phyloP scores from a whole-genome alignment of 2,329 filamentous ascomycete genomes.

The Trichoderma endophyticum region DNA sequence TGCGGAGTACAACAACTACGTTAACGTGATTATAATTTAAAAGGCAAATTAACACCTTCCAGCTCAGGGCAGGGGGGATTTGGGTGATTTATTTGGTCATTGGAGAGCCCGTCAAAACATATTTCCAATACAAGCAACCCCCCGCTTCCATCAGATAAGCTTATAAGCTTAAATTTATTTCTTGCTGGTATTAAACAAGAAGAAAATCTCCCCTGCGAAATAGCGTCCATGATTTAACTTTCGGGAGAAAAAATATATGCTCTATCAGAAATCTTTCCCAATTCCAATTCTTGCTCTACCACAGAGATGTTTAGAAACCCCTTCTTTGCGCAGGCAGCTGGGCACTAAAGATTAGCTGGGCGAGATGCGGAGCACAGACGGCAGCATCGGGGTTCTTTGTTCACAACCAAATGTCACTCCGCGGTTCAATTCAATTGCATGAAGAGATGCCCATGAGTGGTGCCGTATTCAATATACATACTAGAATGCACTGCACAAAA shows the following conservation, averaged over 20 bases:
- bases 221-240: too few species aligned
- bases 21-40: not conserved
- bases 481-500: not conserved
- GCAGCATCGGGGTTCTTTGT: not conserved
- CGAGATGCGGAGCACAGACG: not conserved
- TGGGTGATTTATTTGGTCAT: too few species aligned
- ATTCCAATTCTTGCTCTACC: not conserved
- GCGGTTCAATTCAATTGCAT: not conserved
- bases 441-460: not conserved
- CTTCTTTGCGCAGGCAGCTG: not conserved
- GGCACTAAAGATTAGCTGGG: not conserved
- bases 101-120: too few species aligned
- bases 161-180: too few species aligned
- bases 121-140: too few species aligned
- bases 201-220: not conserved
- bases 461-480: not conserved
- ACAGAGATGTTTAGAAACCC: not conserved
- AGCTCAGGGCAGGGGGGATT: too few species aligned
- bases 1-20: not conserved
- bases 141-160: too few species aligned
- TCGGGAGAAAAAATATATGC: too few species aligned
- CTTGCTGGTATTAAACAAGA: not conserved
- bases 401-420: not conserved
- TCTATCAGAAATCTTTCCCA: not conserved
- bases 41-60: not conserved